These are phyloP conservation scores for Naganishia kalamii DNA, from an alignment of 768 basidiomycete genomes.

Conservation along the genomic window DNA sequence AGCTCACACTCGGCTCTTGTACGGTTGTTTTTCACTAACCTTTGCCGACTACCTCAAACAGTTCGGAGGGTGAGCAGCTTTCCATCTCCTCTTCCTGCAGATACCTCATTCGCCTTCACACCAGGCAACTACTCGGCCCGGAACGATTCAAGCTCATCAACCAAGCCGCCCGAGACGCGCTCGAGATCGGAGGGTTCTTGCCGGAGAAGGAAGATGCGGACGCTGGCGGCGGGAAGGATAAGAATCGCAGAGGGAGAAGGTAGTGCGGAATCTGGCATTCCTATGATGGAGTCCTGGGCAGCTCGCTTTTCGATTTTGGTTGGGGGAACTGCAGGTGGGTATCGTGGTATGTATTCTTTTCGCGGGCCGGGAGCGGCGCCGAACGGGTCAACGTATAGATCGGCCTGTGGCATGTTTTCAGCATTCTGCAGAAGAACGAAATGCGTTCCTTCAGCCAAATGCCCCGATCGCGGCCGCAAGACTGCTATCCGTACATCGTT, in stretches of 20 bases:
- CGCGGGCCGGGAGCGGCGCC: too few relatives aligned
- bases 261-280: background rate
- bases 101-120: background rate
- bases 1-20: background rate
- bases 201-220: conserved; percentile 6
- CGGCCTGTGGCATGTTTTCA: too few relatives aligned
- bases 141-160: conserved; percentile 77
- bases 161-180: conserved; percentile 83
- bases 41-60: background rate
- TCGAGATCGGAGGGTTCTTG: conserved; percentile 81
- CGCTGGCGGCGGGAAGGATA: background rate
- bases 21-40: background rate
- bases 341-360: too few relatives aligned
- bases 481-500: too few relatives aligned
- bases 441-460: too few relatives aligned
- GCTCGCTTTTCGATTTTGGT: too few relatives aligned
- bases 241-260: background rate
- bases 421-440: too few relatives aligned
- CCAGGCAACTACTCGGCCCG: conserved; percentile 62
- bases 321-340: too few relatives aligned
- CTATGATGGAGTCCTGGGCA: too few relatives aligned
- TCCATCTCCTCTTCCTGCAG: background rate
- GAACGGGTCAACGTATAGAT: too few relatives aligned
- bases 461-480: too few relatives aligned
- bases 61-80: conserved; percentile 23